Base-by-base conservation (phyloP, 177 flowering plant species). In the Vitis hybrid region DNA sequence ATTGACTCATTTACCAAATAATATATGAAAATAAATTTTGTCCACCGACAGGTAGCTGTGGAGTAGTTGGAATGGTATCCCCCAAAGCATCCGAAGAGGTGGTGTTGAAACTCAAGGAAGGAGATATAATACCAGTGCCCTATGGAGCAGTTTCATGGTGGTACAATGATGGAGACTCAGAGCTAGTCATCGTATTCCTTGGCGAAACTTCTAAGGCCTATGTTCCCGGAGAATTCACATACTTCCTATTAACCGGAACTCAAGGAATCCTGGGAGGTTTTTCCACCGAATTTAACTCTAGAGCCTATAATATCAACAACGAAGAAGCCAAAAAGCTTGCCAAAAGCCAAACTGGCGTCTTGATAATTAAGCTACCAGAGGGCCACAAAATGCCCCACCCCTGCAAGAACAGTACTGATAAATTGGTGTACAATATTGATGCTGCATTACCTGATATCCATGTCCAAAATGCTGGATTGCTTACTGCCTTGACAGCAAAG, bases 81-180 rank as follows among this genome's bases (percentile, higher is more conserved):
- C 77, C 78, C 3, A 58, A 66, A 55, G 17, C 63, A 46, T 14
- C 71, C 54, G 55, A 80, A 64, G 86, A 85, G 65, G 64, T 49
- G 55, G 79, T 82, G 21, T 20, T 20, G 21, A 20, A 35, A 11
- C 63, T 84, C 24, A 75, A 20, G 21, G 67, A 82, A 72, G 88
- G 88, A 24, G 84, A 20, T 20, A 20, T 20, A 20, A 20, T 20
- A 20, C 21, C 21, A 20, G 21, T 20, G 3, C 76, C 77, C 0
- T 2, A 24, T 1, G 86, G 84, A 10, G 58, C 27, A 1, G 68
- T 12, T 20, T 79, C 88, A n/a, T 85, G 88, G 88, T 87, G 90
- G 88, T 85, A 64, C 76, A 84, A 85, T 60, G 30, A 20, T 20
- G 21, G 21, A 20, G 21, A 20, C 1, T 53, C 79, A 0, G 83